These are phyloP conservation scores for Castanea mollissima DNA, from an alignment of 306 rosid species.

Conservation along the genomic window DNA sequence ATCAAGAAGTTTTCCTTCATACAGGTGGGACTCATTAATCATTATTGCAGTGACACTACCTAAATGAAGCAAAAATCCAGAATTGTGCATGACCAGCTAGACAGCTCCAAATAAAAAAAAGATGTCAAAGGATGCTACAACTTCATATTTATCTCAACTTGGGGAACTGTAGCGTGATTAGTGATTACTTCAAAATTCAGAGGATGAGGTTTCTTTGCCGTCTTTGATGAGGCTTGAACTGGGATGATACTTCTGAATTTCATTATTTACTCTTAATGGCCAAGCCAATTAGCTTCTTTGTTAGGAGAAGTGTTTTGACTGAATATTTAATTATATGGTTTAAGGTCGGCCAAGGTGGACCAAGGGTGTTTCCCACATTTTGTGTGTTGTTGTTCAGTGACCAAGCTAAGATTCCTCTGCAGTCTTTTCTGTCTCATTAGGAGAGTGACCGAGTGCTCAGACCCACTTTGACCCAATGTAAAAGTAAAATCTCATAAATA, in stretches of 20 bases:
- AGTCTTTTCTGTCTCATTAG: slow-evolving; percentile 43
- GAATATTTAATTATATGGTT: slow-evolving; percentile 44
- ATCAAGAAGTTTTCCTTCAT: slow-evolving; percentile 5
- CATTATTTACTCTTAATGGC: slow-evolving; percentile 4
- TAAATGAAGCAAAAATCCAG: background rate
- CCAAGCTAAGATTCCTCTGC: slow-evolving; percentile 31
- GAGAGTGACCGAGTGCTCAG: slow-evolving; percentile 47
- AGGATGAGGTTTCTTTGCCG: slow-evolving; percentile 1
- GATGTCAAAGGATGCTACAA: background rate
- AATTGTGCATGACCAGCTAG: background rate
- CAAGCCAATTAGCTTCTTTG: slow-evolving; percentile 28
- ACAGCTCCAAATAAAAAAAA: background rate
- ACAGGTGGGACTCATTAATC: slow-evolving; percentile 14
- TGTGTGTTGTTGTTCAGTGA: slow-evolving; percentile 36
- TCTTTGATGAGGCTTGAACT: slow-evolving; percentile 19
- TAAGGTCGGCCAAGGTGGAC: slow-evolving; percentile 52
- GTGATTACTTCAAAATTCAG: background rate
- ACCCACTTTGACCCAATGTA: slow-evolving; percentile 38
- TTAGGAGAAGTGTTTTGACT: slow-evolving; percentile 39
- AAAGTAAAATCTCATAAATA: slow-evolving; percentile 38
- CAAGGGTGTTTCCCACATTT: slow-evolving; percentile 67
- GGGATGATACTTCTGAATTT: slow-evolving; percentile 23
- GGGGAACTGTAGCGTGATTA: background rate
- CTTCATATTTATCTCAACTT: background rate
- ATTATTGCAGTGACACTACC: slow-evolving; percentile 2